These are phyloP conservation scores for Apophysomyces sp. DNA, from an alignment of 371 early-diverging fungal genomes.

Conservation along the genomic window DNA sequence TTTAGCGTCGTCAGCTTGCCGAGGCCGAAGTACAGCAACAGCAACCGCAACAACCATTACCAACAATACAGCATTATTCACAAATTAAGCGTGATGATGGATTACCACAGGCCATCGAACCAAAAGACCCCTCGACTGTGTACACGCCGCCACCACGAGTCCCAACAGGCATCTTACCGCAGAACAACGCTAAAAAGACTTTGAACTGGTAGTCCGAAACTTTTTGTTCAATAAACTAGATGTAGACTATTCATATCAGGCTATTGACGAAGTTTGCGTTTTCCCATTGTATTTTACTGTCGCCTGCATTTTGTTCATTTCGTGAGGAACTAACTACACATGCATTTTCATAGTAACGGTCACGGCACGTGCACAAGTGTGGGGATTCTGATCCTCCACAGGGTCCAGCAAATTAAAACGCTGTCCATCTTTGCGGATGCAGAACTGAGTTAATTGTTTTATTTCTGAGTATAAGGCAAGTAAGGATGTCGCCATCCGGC, in stretches of 20 bases:
- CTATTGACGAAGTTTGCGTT: too few species aligned
- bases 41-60: not conserved
- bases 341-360: too few species aligned
- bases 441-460: not conserved
- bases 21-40: conserved; percentile 11
- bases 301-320: too few species aligned
- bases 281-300: too few species aligned
- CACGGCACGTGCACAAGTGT: too few species aligned
- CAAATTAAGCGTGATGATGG: conserved; percentile 42
- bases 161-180: conserved; percentile 28
- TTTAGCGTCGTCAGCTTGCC: conserved; percentile 24
- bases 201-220: conserved; percentile 43
- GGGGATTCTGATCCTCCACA: too few species aligned
- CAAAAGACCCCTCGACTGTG: conserved; percentile 34
- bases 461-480: not conserved
- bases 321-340: too few species aligned
- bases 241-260: too few species aligned
- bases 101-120: conserved; percentile 24
- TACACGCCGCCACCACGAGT: conserved; percentile 47
- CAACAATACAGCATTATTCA: conserved; percentile 38
- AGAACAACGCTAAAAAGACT: conserved; percentile 26
- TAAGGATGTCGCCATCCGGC: not conserved
- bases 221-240: too few species aligned
- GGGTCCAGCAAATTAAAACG: too few species aligned
- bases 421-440: too few species aligned